Conservation (phyloP, 495 filamentous ascomycete genomes). For the Hyaloscypha finlandica region DNA sequence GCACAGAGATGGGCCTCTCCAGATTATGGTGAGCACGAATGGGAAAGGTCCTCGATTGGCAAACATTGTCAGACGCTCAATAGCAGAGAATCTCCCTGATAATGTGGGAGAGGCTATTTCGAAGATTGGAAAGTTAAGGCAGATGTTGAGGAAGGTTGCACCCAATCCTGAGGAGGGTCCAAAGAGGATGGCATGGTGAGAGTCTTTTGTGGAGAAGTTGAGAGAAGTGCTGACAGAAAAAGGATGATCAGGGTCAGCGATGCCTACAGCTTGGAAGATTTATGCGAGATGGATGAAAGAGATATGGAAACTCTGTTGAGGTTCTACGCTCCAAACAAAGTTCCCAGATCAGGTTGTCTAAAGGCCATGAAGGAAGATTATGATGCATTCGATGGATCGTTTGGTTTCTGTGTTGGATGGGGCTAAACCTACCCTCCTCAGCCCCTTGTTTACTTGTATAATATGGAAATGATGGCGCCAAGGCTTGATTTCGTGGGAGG, state of each 20-base stretch:
- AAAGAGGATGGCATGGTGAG: conserved; percentile 89
- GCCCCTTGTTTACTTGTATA: neutral
- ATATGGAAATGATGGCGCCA: neutral
- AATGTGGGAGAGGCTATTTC: conserved; percentile 82
- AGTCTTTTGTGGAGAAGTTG: conserved; percentile 5
- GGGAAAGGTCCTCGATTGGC: conserved; percentile 94
- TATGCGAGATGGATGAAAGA: conserved; percentile 78
- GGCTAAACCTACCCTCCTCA: conserved; percentile 4
- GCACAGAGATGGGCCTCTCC: conserved; percentile 90
- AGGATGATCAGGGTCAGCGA: conserved; percentile 94
- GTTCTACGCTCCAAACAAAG: conserved; percentile 61
- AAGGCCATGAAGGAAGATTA: conserved; percentile 49
- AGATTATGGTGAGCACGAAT: conserved; percentile 98
- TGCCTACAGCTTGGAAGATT: conserved; percentile 79
- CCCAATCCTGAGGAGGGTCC: conserved; percentile 72
- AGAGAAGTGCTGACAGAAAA: conserved; percentile 15
- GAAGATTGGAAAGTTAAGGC: conserved; percentile 77
- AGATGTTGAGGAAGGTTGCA: conserved; percentile 76
- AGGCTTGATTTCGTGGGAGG: neutral
- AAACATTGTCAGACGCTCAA: conserved; percentile 79
- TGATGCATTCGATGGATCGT: conserved; percentile 58
- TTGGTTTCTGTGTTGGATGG: conserved; percentile 56
- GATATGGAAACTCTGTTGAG: conserved; percentile 79
- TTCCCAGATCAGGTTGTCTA: conserved; percentile 50
- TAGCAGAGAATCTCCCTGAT: conserved; percentile 71